These are phyloP conservation scores for Fraxinus nigra DNA, from an alignment of 305 asterid genomes.

Conservation along the genomic window DNA sequence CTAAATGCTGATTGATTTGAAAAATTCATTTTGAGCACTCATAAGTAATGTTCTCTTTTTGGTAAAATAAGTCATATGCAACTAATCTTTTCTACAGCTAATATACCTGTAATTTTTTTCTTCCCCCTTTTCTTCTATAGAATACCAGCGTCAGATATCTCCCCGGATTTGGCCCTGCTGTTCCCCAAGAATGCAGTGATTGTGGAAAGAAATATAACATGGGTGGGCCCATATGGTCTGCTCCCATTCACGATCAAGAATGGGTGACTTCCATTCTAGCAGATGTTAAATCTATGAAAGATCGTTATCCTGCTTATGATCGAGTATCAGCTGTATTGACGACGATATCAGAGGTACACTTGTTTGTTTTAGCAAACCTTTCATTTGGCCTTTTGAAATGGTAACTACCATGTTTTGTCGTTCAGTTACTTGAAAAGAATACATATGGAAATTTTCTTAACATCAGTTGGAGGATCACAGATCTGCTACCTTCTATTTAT, in stretches of 20 bases:
- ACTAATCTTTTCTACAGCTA: background rate
- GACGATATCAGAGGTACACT: constrained; percentile 81
- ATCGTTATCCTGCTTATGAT: constrained; percentile 79
- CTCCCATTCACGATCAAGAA: constrained; percentile 93
- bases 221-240: constrained; percentile 99
- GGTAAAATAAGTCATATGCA: background rate
- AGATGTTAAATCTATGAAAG: constrained; percentile 66
- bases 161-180: constrained; percentile 94
- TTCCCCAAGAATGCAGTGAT: constrained; percentile 82
- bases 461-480: background rate
- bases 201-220: constrained; percentile 93
- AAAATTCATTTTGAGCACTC: background rate
- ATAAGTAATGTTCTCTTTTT: background rate
- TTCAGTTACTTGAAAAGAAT: background rate
- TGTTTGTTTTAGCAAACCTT: constrained; percentile 9
- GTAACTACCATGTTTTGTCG: background rate
- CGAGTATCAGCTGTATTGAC: constrained; percentile 84
- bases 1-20: background rate
- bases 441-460: background rate
- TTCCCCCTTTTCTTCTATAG: constrained; percentile 30
- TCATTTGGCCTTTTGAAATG: background rate
- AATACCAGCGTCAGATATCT: constrained; percentile 73
- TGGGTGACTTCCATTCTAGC: constrained; percentile 79
- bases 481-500: background rate
- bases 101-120: background rate